A percentile compares a stretch with the other conserved stretches of the same genome.
These are phyloP conservation scores for Leccinum angustisporum DNA, from an alignment of 1,284 basidiomycete species.

Conservation along the genomic window DNA sequence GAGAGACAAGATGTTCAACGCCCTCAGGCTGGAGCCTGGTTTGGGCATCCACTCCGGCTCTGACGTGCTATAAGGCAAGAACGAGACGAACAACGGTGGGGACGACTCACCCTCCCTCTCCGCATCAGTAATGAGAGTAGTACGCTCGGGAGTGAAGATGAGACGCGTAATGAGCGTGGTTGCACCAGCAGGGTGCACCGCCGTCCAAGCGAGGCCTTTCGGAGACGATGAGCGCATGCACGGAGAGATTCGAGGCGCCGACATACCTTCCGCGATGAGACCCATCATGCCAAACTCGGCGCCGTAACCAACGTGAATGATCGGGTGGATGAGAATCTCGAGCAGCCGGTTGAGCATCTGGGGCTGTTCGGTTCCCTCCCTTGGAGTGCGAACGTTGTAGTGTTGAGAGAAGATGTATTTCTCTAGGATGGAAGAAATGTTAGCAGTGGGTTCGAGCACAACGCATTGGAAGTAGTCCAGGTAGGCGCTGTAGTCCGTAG, in stretches of 20 bases:
- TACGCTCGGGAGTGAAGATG: slow-evolving; percentile 28
- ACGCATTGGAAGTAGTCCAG: slow-evolving; percentile 36
- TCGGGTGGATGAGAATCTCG: slow-evolving; percentile 59
- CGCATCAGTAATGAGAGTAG: slow-evolving; percentile 30
- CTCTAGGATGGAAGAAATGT: slow-evolving; percentile 23
- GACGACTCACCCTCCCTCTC: slow-evolving; percentile 19
- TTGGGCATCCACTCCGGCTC: slow-evolving; percentile 21
- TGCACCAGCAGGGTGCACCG: slow-evolving; percentile 38
- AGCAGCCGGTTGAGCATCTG: slow-evolving; percentile 63
- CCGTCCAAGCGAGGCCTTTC: slow-evolving; percentile 46
- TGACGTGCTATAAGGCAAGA: not conserved
- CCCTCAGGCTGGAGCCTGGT: slow-evolving; percentile 32
- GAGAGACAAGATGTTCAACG: slow-evolving; percentile 39
- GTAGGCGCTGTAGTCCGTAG: slow-evolving; percentile 24
- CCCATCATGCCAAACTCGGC: slow-evolving; percentile 63
- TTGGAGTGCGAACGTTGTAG: slow-evolving; percentile 26
- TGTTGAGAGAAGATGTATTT: slow-evolving; percentile 30
- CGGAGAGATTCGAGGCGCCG: not conserved
- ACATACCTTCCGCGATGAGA: slow-evolving; percentile 60
- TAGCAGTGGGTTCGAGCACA: slow-evolving; percentile 31
- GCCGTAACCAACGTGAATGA: slow-evolving; percentile 67
- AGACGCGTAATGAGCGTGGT: slow-evolving; percentile 32
- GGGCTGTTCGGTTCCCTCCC: slow-evolving; percentile 37
- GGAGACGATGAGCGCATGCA: not conserved
- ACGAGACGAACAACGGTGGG: not conserved